A percentile compares a stretch with the other conserved stretches of the same genome.
phyloP scores from a whole-genome alignment of 257 asterid genomes.

The Perilla frutescens region DNA sequence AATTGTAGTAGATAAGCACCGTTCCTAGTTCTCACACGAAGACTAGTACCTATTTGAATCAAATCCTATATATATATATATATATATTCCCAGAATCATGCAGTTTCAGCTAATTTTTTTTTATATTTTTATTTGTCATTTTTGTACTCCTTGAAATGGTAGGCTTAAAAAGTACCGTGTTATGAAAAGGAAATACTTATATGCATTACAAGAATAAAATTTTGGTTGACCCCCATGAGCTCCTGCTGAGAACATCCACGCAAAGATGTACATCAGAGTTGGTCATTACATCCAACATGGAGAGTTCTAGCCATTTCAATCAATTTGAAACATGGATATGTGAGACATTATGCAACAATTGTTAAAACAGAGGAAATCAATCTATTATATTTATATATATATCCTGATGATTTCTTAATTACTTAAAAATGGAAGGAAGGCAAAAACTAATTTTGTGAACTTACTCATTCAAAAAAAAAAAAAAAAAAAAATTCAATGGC shows the following conservation, averaged over 20 bases:
- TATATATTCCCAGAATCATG: neutral
- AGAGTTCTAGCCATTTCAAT: neutral
- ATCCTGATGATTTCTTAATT: neutral
- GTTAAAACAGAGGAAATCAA: slow-evolving; percentile 3
- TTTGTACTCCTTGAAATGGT: slow-evolving; percentile 6
- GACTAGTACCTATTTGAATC: no score
- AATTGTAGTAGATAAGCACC: no score
- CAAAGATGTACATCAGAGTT: neutral
- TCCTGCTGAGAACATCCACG: neutral
- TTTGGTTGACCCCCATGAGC: neutral
- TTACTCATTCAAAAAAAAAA: neutral
- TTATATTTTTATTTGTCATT: neutral
- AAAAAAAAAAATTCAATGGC: neutral
- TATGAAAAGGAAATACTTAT: neutral
- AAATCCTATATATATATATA: no score
- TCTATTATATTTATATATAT: neutral
- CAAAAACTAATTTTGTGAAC: neutral
- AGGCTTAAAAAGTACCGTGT: neutral
- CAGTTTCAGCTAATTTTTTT: slow-evolving; percentile 1
- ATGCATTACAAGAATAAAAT: neutral
- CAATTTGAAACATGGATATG: neutral
- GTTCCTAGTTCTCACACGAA: no score
- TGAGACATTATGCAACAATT: slow-evolving; percentile 7
- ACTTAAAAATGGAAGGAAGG: neutral
- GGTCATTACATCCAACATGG: neutral